A percentile compares a stretch with the other conserved stretches of the same genome.
phyloP scores from a whole-genome alignment of 192 early-diverging fungal species.

The Piromyces finnis region DNA sequence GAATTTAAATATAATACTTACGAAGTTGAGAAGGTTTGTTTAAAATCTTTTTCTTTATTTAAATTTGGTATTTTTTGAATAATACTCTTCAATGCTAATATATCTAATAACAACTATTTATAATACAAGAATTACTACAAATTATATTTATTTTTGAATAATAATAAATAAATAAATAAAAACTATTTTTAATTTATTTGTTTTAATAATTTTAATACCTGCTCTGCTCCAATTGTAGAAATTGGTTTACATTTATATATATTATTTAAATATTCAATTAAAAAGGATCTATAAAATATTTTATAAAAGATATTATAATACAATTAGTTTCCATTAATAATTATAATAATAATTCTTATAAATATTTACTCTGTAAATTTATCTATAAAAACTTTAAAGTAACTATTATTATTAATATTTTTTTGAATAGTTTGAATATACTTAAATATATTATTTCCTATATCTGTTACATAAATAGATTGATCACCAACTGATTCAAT shows the following conservation, averaged over 20 bases:
- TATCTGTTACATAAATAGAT: conserved; percentile 58
- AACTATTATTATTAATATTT: conserved; percentile 48
- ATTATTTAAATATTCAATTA: conserved; percentile 44
- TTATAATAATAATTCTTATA: no score
- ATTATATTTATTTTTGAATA: no score
- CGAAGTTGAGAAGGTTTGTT: conserved; percentile 34
- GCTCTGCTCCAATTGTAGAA: conserved; percentile 89
- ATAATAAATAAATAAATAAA: not conserved
- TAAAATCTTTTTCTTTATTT: conserved; percentile 20
- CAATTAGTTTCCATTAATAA: no score
- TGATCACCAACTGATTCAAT: conserved; percentile 87
- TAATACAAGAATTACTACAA: no score
- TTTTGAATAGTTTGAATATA: conserved; percentile 37
- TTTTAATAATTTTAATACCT: conserved; percentile 37
- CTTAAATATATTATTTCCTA: conserved; percentile 33
- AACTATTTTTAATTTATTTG: not conserved
- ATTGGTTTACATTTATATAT: conserved; percentile 63
- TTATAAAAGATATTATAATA: not conserved
- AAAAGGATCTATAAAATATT: conserved; percentile 53
- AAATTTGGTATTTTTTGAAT: conserved; percentile 56
- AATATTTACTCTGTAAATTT: conserved; percentile 65
- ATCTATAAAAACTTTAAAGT: conserved; percentile 79
- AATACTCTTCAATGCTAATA: conserved; percentile 72
- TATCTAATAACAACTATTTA: conserved; percentile 68
- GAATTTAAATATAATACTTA: conserved; percentile 11